These are phyloP conservation scores for Cladobotryum protrusum DNA, from an alignment of 2,329 filamentous ascomycete species.

Conservation along the genomic window DNA sequence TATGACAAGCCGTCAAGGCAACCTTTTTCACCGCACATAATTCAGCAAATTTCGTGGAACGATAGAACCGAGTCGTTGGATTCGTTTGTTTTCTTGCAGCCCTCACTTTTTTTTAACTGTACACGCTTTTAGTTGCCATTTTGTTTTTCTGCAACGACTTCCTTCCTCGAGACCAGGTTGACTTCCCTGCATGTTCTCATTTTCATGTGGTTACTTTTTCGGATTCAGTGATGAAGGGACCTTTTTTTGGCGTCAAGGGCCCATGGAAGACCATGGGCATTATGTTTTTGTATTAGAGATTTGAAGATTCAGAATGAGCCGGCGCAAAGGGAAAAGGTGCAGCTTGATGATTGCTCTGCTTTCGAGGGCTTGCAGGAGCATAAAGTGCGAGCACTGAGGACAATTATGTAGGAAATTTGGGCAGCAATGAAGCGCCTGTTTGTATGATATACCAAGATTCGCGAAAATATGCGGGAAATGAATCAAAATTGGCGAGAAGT, in stretches of 20 bases:
- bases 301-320: slow-evolving; percentile 7
- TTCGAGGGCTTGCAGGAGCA: slow-evolving; percentile 3
- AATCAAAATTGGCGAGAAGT: not conserved
- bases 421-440: slow-evolving; percentile 3
- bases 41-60: slow-evolving; percentile 2
- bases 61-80: slow-evolving; percentile 10
- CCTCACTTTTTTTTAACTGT: not conserved
- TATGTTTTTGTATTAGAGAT: slow-evolving; percentile 8
- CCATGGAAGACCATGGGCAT: slow-evolving; percentile 1
- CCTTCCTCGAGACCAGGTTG: not conserved
- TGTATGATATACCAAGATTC: slow-evolving; percentile 11
- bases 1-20: no score
- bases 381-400: slow-evolving; percentile 3
- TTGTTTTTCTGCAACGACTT: slow-evolving; percentile 3
- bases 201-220: no score
- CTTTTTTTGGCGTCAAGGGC: slow-evolving; percentile 1
- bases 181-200: no score
- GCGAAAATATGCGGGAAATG: slow-evolving; percentile 4
- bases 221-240: not conserved
- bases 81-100: slow-evolving; percentile 7
- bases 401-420: not conserved
- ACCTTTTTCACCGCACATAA: not conserved
- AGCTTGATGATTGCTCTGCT: slow-evolving; percentile 12
- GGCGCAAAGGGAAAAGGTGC: slow-evolving; percentile 6
- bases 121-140: slow-evolving; percentile 12